These are phyloP conservation scores for Phaseolus coccineus DNA, from an alignment of 331 rosid genomes.

Conservation along the genomic window DNA sequence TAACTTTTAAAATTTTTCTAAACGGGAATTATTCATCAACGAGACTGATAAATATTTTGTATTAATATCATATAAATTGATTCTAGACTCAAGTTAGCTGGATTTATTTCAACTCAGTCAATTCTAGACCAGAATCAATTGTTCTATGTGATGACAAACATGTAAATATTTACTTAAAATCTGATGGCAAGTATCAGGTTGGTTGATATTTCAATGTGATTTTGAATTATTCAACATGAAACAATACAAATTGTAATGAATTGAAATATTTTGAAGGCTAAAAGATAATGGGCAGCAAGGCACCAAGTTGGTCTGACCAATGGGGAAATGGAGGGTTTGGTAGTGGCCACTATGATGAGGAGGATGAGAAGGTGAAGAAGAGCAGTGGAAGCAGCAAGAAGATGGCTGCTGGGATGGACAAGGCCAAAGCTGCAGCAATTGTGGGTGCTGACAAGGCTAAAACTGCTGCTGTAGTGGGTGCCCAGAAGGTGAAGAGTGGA, in stretches of 20 bases:
- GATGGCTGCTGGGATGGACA: constrained; percentile 60
- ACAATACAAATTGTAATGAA: not conserved
- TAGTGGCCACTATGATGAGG: constrained; percentile 35
- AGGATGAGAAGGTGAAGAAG: constrained; percentile 47
- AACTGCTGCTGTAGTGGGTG: constrained; percentile 50
- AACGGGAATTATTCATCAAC: too few relatives aligned
- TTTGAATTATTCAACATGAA: not conserved
- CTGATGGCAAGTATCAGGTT: not conserved
- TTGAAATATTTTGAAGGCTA: constrained; percentile 6
- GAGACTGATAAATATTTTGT: too few relatives aligned
- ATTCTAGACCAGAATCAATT: not conserved
- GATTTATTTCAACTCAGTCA: not conserved
- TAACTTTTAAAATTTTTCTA: too few relatives aligned
- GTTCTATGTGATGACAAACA: not conserved
- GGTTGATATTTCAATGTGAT: not conserved
- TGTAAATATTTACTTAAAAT: not conserved
- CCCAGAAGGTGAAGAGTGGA: constrained; percentile 55
- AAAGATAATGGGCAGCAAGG: constrained; percentile 71
- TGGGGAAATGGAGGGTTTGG: constrained; percentile 65
- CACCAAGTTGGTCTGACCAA: constrained; percentile 82
- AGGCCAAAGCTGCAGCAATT: constrained; percentile 62
- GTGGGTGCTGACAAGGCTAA: constrained; percentile 59
- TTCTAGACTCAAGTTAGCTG: too few relatives aligned
- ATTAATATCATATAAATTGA: too few relatives aligned
- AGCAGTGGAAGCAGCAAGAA: constrained; percentile 54